Evolutionary conservation across 345 rosid genomes (phyloP).

Genomic region (Punica granatum): DNA sequence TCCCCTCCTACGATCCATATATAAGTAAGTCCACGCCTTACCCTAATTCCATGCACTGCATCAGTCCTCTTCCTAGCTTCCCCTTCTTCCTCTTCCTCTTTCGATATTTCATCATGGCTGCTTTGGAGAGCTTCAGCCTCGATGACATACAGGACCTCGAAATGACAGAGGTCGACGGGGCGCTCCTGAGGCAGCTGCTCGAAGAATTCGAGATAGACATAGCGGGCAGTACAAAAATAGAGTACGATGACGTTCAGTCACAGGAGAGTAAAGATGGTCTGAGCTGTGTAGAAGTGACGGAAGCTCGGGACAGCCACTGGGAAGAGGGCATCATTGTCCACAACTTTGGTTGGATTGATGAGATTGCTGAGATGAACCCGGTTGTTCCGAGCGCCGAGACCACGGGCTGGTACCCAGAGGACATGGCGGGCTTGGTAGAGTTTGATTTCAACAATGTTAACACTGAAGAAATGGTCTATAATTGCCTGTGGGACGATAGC

Average conservation of each 20-base stretch:
- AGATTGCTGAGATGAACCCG: neutral
- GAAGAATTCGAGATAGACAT: conserved; percentile 15
- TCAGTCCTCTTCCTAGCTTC: neutral
- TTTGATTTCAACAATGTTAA: conserved; percentile 5
- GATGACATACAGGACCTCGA: conserved; percentile 13
- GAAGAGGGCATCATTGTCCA: neutral
- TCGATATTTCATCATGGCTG: conserved; percentile 6
- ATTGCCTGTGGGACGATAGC: conserved; percentile 16
- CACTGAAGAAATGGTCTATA: conserved; percentile 16
- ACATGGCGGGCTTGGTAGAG: conserved; percentile 9
- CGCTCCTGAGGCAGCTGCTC: conserved; percentile 14
- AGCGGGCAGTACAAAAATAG: neutral
- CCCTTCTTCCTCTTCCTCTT: neutral
- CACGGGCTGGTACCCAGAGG: conserved; percentile 16
- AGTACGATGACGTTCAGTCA: neutral
- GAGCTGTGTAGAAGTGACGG: neutral
- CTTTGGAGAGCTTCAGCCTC: neutral
- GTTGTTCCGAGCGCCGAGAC: conserved; percentile 1
- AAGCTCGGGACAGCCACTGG: neutral
- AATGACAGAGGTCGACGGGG: conserved; percentile 11
- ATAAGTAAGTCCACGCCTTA: neutral
- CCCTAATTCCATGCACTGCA: neutral
- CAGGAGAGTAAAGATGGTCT: neutral
- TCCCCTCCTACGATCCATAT: neutral
- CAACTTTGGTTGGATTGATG: conserved; percentile 12